A percentile compares a stretch with the other conserved stretches of the same genome.
Evolutionary conservation across 805 yeast genomes (phyloP).

Genomic region (Candida parachauliodes): DNA sequence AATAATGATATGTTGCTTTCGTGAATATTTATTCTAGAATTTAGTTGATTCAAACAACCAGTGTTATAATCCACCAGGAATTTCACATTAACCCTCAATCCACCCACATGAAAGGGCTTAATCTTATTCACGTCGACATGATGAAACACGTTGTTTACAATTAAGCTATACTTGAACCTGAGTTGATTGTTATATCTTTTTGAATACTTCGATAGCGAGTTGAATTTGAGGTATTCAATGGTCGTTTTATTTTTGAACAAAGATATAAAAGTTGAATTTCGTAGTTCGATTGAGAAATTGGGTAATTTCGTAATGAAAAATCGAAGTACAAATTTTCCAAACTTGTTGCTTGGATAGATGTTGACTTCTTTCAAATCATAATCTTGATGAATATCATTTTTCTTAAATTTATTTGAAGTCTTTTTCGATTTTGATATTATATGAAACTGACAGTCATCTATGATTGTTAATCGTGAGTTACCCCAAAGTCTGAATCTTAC

Average conservation of each 20-base stretch:
- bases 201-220: constrained; percentile 18
- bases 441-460: constrained; percentile 19
- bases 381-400: background rate
- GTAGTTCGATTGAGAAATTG: constrained; percentile 19
- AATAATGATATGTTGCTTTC: constrained; percentile 10
- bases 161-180: constrained; percentile 15
- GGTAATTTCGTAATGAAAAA: constrained; percentile 19
- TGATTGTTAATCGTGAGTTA: constrained; percentile 26
- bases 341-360: constrained; percentile 16
- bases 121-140: background rate
- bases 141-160: constrained; percentile 10
- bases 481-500: constrained; percentile 39
- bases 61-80: constrained; percentile 7
- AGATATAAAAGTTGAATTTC: constrained; percentile 11
- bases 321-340: constrained; percentile 11
- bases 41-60: constrained; percentile 5
- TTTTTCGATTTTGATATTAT: background rate
- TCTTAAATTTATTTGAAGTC: background rate
- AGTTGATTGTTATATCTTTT: constrained; percentile 14
- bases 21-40: constrained; percentile 7
- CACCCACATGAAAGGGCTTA: constrained; percentile 8
- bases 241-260: constrained; percentile 7
- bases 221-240: constrained; percentile 20
- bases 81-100: constrained; percentile 1
- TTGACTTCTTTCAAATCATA: constrained; percentile 6